Evolutionary conservation across 2,329 filamentous ascomycete genomes (phyloP), one percentile per base, ranked within the genome.

Genomic region (Venturia effusa): DNA sequence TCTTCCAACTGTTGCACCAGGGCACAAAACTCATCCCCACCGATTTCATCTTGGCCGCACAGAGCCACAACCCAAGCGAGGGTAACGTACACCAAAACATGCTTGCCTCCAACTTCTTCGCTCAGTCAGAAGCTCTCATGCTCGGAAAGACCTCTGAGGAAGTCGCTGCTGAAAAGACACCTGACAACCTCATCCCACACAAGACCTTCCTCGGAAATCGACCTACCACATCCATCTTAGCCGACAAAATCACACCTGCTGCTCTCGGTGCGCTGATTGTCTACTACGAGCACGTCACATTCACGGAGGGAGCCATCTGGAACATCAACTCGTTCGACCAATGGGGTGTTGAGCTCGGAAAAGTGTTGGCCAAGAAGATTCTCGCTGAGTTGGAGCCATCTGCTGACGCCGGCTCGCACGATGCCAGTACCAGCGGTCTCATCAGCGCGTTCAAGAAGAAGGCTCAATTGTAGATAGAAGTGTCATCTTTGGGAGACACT

Each of bases 311-410:
- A 71, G 93, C 92, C 62, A 83, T 99, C 75, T 99, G 94, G 94
- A 96, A 97, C 80, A 96, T 99, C 83, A 99, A 99, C 85, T 92
- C 88, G 73, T 99, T 97, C 74, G 94, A 99, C 80, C 94, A 99
- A 83, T 99, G 94, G 94, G 94, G 94, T 79, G 94, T 99, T 55
- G 94, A 99, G 83, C 82, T 99, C 67, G 94, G 94, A 76, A 99
- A 99, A 88, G 87, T 88, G 48, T 81, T 99, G 69, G 94, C 94
- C 67, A 97, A 83, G 78, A 82, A 81, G 73, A 83, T 77, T 65
- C 74, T 79, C 67, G 76, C 78, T 72, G 94, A 99, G 82, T 83
- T 99, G 65, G 92, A 97, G 68, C 83, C 88, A 73, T 77, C 83
- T n/a, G 89, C 85, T 66, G 85, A 84, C 70, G 86, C 86, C 63